Evolutionary conservation across 352 stramenopile genomes (phyloP).

Genomic region (Aphanomyces astaci): DNA sequence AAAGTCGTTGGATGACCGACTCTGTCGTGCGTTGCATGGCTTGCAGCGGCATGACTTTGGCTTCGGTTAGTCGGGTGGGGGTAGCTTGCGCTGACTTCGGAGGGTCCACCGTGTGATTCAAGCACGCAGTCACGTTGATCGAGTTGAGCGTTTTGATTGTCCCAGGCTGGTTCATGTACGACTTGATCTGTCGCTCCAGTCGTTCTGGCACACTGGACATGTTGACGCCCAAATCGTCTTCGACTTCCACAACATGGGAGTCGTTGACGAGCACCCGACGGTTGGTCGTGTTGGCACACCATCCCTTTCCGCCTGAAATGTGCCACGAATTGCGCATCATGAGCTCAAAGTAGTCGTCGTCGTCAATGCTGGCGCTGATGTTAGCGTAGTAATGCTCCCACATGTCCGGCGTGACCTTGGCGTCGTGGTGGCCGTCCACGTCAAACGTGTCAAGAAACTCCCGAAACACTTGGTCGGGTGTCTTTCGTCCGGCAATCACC

Average conservation of each 20-base stretch:
- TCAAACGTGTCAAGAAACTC: conserved; percentile 86
- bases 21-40: background rate
- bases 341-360: conserved; percentile 87
- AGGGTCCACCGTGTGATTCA: conserved; percentile 1
- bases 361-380: conserved; percentile 80
- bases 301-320: conserved; percentile 69
- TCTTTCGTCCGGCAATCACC: conserved; percentile 61
- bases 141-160: conserved; percentile 24
- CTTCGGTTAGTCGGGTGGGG: background rate
- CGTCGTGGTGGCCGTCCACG: conserved; percentile 50
- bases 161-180: conserved; percentile 25
- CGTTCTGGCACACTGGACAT: conserved; percentile 38
- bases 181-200: conserved; percentile 34
- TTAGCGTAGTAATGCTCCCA: conserved; percentile 86
- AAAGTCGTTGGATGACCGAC: background rate
- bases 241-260: conserved; percentile 62
- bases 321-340: conserved; percentile 88
- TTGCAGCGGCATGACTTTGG: conserved; percentile 14
- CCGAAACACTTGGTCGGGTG: conserved; percentile 50
- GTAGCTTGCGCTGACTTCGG: background rate
- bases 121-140: conserved; percentile 21
- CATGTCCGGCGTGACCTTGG: conserved; percentile 57
- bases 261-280: conserved; percentile 62
- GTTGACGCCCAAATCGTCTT: conserved; percentile 56
- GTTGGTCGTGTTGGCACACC: conserved; percentile 72